These are phyloP conservation scores for Trametes cubensis DNA, from an alignment of 768 basidiomycete species.

Conservation along the genomic window DNA sequence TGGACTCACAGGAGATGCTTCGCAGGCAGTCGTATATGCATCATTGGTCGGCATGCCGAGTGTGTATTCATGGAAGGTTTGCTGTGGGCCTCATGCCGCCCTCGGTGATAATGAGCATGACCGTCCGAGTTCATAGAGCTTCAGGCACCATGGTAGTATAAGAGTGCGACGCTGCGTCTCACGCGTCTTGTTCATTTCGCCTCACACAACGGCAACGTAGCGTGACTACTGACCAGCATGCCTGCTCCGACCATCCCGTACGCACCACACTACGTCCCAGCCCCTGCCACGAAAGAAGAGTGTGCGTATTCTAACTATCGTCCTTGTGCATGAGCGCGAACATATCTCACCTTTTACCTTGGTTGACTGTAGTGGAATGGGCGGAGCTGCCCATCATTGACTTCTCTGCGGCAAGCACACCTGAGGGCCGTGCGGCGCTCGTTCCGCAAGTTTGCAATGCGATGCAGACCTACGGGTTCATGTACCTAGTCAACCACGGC, in stretches of 20 bases:
- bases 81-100: no score
- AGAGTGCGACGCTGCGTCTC: no score
- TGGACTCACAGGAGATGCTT: no score
- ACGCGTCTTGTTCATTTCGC: no score
- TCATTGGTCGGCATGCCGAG: no score
- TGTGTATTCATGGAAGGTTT: no score
- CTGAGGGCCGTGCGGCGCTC: conserved; percentile 33
- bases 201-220: background rate
- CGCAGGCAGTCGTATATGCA: no score
- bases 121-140: no score
- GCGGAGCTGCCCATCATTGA: conserved; percentile 38
- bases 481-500: conserved; percentile 39
- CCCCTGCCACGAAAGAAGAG: conserved; percentile 35
- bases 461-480: conserved; percentile 35
- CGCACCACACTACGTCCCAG: conserved; percentile 8
- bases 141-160: no score
- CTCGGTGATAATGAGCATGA: no score
- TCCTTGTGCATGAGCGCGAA: background rate
- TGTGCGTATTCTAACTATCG: conserved; percentile 32
- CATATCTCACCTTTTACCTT: background rate
- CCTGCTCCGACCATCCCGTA: conserved; percentile 18
- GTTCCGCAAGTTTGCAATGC: conserved; percentile 32
- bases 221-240: background rate
- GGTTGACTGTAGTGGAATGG: conserved; percentile 32
- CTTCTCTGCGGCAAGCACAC: conserved; percentile 29